A percentile compares a stretch with the other conserved stretches of the same genome.
phyloP scores from a whole-genome alignment of 148 eudicot species.

The Hydrangea macrophylla region DNA sequence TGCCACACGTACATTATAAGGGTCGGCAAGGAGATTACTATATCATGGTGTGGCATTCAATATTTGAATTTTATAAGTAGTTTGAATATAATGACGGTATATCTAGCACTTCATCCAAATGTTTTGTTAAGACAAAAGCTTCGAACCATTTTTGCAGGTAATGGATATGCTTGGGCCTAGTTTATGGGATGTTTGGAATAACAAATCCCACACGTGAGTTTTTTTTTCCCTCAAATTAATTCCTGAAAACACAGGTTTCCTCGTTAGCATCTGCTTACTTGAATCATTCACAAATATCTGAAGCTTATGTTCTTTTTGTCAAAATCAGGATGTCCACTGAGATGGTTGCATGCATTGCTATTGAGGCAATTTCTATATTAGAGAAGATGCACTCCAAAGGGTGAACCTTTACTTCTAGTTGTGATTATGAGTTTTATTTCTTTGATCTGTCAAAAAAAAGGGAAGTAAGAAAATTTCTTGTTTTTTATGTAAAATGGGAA shows the following conservation, averaged over 20 bases:
- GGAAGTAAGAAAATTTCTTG: no score
- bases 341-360: constrained; percentile 96
- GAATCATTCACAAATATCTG: background rate
- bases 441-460: background rate
- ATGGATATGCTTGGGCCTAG: constrained; percentile 99
- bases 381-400: constrained; percentile 93
- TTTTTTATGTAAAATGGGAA: no score
- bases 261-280: background rate
- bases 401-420: constrained; percentile 27
- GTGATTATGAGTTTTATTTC: background rate
- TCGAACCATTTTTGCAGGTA: constrained; percentile 50
- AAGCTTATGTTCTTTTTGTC: background rate
- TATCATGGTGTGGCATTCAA: constrained; percentile 60
- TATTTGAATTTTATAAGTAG: constrained; percentile 9
- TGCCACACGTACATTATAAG: constrained; percentile 82
- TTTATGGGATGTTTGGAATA: constrained; percentile 97
- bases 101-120: background rate
- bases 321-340: constrained; percentile 75
- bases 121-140: background rate
- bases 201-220: constrained; percentile 66
- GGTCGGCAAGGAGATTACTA: constrained; percentile 77
- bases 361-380: constrained; percentile 86
- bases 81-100: background rate
- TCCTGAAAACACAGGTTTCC: background rate
- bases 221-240: background rate